Base-by-base conservation (phyloP, 2,329 filamentous ascomycete species). In the Geosmithia putterillii region DNA sequence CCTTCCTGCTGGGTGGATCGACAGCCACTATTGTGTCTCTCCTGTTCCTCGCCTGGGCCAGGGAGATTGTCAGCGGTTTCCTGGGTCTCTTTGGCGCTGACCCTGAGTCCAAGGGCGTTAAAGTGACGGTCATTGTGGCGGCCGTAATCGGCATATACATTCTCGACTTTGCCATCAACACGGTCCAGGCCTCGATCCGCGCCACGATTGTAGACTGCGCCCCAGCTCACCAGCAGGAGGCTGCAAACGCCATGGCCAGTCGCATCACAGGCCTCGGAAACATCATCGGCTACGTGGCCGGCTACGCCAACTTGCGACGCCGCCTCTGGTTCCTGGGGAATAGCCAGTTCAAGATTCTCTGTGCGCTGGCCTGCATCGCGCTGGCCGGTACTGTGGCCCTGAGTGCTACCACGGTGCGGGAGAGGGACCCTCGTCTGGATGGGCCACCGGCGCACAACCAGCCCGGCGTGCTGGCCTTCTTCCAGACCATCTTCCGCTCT, bases 191-290 rank as follows among this genome's bases (percentile, higher is more conserved):
- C 41, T 85, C 81, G 4, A 85, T 95, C 55, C 77, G 89, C 50
- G 87, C 89, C 20, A 94, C 94, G 58, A 94, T 96, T 44, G 85
- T 95, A 20, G 90, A 96, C 57, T 90, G 88, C 55, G 85, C 86
- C 1, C 92, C 92, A 0, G 78, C 86, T 1, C 89, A 95, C 55
- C 90, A 96, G 59, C 90, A 96, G 65, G 89, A 95, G 62, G 73
- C 82, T 34, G 90, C 89, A 44, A 96, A 96, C 63, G 83, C 90
- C 36, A 95, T 94, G 89, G 87, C 90, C 18, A 89, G 86, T 55
- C 79, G 90, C 42, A 76, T 90, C 45, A 83, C 81, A 10, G 90
- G 90, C 20, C 66, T 94, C 39, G 92, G 90, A 25, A 95, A 95
- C 58, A 95, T 96, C 44, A 61, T 90, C 25, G 89, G 89, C 34